A percentile compares a stretch with the other conserved stretches of the same genome.
phyloP scores from a whole-genome alignment of 371 early-diverging fungal genomes.

The Apophysomyces trapeziformis region DNA sequence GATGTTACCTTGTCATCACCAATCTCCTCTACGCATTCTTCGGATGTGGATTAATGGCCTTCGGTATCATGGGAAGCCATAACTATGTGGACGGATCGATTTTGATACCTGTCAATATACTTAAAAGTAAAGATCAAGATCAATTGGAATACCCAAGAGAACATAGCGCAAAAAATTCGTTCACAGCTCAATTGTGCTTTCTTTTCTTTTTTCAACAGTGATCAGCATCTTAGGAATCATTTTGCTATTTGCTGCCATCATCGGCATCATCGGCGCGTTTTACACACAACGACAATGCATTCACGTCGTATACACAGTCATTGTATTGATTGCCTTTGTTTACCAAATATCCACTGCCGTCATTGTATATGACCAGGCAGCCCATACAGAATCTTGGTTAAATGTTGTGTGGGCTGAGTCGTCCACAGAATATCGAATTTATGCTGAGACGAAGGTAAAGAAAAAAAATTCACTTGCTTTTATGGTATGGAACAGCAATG shows the following conservation, averaged over 20 bases:
- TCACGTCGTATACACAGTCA: slow-evolving; percentile 37
- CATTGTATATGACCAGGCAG: slow-evolving; percentile 45
- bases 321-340: slow-evolving; percentile 37
- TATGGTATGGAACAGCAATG: too few relatives aligned
- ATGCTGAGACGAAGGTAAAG: slow-evolving; percentile 41
- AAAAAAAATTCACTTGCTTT: background rate
- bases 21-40: slow-evolving; percentile 40
- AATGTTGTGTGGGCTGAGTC: slow-evolving; percentile 36
- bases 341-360: slow-evolving; percentile 39
- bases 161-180: background rate
- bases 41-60: slow-evolving; percentile 38
- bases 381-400: slow-evolving; percentile 36
- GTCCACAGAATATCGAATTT: slow-evolving; percentile 30
- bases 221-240: slow-evolving; percentile 45
- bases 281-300: slow-evolving; percentile 33
- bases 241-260: slow-evolving; percentile 37
- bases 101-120: slow-evolving; percentile 42
- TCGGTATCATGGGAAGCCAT: slow-evolving; percentile 42
- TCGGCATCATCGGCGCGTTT: slow-evolving; percentile 42
- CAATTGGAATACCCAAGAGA: background rate
- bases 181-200: background rate
- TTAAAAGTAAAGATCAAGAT: slow-evolving; percentile 34
- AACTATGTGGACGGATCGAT: slow-evolving; percentile 32
- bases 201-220: slow-evolving; percentile 26
- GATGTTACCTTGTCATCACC: slow-evolving; percentile 32